Conservation (phyloP, 305 asterid species). For the Solanum hybrid region DNA sequence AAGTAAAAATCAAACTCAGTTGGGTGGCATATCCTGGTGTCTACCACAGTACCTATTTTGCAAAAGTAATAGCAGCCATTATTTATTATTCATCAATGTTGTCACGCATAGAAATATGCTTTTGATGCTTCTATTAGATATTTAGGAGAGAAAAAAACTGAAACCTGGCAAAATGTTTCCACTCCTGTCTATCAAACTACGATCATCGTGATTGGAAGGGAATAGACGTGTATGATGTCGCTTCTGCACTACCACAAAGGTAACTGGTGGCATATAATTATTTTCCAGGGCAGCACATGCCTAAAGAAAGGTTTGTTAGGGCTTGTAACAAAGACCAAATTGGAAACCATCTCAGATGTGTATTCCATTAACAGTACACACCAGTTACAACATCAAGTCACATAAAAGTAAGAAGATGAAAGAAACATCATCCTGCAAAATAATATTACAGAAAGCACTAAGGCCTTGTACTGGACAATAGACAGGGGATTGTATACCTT, state of each 20-base stretch:
- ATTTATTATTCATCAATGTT: not conserved
- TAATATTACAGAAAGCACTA: not conserved
- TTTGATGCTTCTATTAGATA: not conserved
- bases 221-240: conserved; percentile 93
- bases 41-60: conserved; percentile 71
- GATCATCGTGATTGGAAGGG: conserved; percentile 38
- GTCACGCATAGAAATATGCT: not conserved
- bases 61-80: not conserved
- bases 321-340: not conserved
- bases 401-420: not conserved
- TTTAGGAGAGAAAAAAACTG: not conserved
- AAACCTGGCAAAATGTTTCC: conserved; percentile 82
- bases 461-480: not conserved
- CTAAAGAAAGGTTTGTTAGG: conserved; percentile 23
- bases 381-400: not conserved
- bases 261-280: conserved; percentile 44
- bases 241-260: conserved; percentile 92
- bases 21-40: conserved; percentile 79
- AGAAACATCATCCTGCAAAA: not conserved
- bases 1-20: conserved; percentile 69
- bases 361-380: not conserved
- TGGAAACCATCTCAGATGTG: not conserved
- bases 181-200: conserved; percentile 47
- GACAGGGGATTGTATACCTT: conserved; percentile 28
- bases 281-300: conserved; percentile 58